Evolutionary conservation across 2,329 filamentous ascomycete species (phyloP).

Genomic region (Trichoderma sp.): DNA sequence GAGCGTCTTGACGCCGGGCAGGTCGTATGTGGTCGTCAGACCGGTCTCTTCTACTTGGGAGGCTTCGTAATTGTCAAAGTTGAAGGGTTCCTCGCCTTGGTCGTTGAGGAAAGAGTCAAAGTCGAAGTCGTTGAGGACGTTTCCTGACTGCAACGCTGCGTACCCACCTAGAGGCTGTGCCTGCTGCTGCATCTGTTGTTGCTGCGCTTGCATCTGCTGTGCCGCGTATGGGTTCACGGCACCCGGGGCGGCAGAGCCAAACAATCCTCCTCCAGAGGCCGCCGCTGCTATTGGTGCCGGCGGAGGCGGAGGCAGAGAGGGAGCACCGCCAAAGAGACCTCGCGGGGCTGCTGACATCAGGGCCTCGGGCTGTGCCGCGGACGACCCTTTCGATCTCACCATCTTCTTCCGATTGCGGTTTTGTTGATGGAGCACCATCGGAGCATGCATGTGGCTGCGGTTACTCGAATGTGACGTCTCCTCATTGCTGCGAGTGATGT

Average conservation of each 20-base stretch:
- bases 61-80: slow-evolving; percentile 34
- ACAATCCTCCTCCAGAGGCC: background rate
- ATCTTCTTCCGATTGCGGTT: background rate
- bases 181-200: background rate
- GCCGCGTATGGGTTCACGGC: background rate
- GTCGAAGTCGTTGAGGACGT: background rate
- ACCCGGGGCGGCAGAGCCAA: background rate
- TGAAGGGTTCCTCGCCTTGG: background rate
- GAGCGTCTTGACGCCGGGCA: slow-evolving; percentile 57
- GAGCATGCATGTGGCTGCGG: background rate
- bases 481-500: slow-evolving; percentile 39
- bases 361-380: background rate
- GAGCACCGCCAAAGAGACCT: background rate
- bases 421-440: background rate
- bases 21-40: slow-evolving; percentile 59
- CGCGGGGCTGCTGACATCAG: background rate
- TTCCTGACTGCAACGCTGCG: background rate
- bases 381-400: background rate
- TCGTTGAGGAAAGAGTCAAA: background rate
- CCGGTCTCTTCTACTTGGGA: slow-evolving; percentile 57
- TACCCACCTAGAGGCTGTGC: background rate
- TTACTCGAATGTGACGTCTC: slow-evolving; percentile 27
- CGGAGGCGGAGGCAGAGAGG: background rate
- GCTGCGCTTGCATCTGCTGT: background rate
- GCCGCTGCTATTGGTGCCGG: background rate